These are phyloP conservation scores for Salix viminalis DNA, from an alignment of 345 rosid genomes.

Conservation along the genomic window DNA sequence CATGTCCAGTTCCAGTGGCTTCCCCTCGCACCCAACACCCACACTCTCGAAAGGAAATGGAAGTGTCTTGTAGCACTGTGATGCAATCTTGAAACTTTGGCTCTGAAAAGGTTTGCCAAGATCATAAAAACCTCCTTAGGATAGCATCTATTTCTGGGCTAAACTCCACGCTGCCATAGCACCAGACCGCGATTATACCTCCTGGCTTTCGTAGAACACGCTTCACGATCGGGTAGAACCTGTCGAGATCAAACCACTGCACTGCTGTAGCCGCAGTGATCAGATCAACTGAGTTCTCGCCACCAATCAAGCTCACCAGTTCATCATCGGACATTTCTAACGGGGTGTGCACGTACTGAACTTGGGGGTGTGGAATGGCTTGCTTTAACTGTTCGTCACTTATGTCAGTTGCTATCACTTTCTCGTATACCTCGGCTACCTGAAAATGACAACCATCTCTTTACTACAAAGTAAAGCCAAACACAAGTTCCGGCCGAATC, in stretches of 20 bases:
- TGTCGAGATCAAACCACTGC: conserved; percentile 67
- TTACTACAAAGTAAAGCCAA: too few relatives aligned
- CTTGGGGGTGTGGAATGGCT: conserved; percentile 40
- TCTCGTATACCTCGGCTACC: conserved; percentile 59
- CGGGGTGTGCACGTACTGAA: conserved; percentile 52
- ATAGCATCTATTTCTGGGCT: conserved; percentile 45
- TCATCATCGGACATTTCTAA: conserved; percentile 46
- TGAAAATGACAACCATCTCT: conserved; percentile 1
- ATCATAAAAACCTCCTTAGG: conserved; percentile 31
- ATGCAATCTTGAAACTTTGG: conserved; percentile 19
- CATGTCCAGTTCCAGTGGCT: conserved; percentile 48
- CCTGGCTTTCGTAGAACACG: conserved; percentile 57
- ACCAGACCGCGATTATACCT: conserved; percentile 61
- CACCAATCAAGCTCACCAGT: conserved; percentile 40
- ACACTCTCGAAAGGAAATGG: conserved; percentile 58
- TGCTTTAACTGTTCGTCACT: conserved; percentile 52
- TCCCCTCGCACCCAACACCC: conserved; percentile 52
- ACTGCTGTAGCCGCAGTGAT: conserved; percentile 54
- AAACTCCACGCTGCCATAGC: conserved; percentile 43
- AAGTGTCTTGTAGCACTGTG: conserved; percentile 41
- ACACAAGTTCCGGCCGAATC: too few relatives aligned
- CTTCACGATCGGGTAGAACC: conserved; percentile 43
- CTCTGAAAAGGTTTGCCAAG: conserved; percentile 36
- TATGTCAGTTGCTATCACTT: conserved; percentile 55
- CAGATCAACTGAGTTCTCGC: conserved; percentile 53